Percentiles rank a stretch among this genome's conserved stretches.
Evolutionary conservation across 2,329 filamentous ascomycete genomes (phyloP).

Genomic region (Apiospora hydei): DNA sequence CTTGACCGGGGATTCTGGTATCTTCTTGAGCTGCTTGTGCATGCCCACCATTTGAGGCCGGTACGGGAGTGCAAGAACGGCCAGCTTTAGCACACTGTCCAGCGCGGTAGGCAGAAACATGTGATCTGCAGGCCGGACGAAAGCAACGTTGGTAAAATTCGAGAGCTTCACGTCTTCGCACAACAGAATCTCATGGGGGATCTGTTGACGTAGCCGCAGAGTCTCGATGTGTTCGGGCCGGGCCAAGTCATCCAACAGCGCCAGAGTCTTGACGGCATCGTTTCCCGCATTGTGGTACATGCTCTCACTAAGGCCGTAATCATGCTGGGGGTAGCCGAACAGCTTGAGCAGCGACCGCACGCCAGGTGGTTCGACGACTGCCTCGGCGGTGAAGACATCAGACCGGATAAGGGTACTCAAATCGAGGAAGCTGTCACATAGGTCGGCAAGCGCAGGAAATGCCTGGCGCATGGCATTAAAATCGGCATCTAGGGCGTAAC

Average conservation of each 20-base stretch:
- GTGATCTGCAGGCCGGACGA: constrained; percentile 2
- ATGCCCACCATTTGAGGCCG: neutral
- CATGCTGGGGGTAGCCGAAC: neutral
- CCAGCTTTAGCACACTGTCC: constrained; percentile 7
- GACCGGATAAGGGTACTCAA: neutral
- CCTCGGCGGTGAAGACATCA: neutral
- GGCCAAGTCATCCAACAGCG: neutral
- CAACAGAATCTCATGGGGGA: neutral
- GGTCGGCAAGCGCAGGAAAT: constrained; percentile 4
- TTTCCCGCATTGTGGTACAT: constrained; percentile 13
- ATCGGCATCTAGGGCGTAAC: constrained; percentile 6
- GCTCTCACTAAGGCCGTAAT: constrained; percentile 4
- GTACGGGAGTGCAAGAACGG: constrained; percentile 3
- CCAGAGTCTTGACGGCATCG: constrained; percentile 9
- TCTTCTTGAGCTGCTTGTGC: constrained; percentile 8
- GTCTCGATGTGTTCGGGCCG: neutral
- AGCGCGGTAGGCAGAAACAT: neutral
- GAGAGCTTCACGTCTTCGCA: neutral
- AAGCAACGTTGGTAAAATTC: neutral
- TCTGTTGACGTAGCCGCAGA: constrained; percentile 3
- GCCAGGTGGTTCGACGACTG: constrained; percentile 5
- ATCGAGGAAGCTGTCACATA: constrained; percentile 12
- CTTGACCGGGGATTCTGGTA: neutral
- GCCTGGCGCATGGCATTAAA: constrained; percentile 14
- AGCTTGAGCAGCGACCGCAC: constrained; percentile 16